Conservation (phyloP, 495 filamentous ascomycete species). For the Aspergillus nanangensis region DNA sequence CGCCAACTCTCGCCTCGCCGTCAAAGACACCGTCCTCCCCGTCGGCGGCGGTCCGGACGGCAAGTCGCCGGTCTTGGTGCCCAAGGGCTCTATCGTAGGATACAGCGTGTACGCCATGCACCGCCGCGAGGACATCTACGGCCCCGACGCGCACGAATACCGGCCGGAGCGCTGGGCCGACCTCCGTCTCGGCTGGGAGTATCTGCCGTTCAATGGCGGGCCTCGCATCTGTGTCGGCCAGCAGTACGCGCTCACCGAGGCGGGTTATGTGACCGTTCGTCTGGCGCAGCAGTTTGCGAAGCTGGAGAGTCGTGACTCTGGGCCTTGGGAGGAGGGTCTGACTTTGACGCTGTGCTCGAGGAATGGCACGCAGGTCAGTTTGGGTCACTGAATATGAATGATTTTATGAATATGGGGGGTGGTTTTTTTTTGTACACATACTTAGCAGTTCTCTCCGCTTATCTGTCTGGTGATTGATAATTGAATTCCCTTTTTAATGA, state of each 20-base stretch:
- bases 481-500: no score
- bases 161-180: conserved; percentile 27
- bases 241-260: conserved; percentile 54
- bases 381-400: conserved; percentile 1
- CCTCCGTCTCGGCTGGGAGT: conserved; percentile 48
- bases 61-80: conserved; percentile 39
- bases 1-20: conserved; percentile 41
- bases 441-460: no score
- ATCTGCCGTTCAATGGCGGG: conserved; percentile 60
- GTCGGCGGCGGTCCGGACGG: conserved; percentile 46
- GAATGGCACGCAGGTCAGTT: conserved; percentile 8
- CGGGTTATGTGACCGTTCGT: conserved; percentile 44
- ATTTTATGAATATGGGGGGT: no score
- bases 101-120: conserved; percentile 28
- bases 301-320: conserved; percentile 21
- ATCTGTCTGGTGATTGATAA: no score
- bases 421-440: no score
- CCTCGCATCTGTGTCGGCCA: conserved; percentile 54
- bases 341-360: conserved; percentile 12
- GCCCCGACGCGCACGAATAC: conserved; percentile 31
- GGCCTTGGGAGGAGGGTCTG: conserved; percentile 12
- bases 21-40: conserved; percentile 46
- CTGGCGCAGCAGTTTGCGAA: conserved; percentile 23
- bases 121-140: conserved; percentile 27
- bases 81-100: conserved; percentile 25